Conservation (phyloP, 2,329 filamentous ascomycete genomes). For the Ustilaginoidea virens region DNA sequence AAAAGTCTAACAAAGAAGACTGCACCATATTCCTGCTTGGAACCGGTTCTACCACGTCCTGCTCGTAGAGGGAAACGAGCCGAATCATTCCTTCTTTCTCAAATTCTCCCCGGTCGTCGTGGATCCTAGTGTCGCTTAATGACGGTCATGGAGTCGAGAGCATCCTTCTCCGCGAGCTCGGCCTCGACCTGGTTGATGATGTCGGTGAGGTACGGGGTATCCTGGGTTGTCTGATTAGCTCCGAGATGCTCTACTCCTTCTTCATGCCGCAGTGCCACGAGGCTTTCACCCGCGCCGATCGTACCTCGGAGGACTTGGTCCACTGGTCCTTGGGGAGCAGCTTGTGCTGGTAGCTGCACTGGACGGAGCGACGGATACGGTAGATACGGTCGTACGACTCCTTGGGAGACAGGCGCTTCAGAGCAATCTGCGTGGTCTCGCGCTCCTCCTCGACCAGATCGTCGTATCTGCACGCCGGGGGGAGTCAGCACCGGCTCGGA, state of each 20-base stretch:
- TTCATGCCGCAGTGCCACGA: no score
- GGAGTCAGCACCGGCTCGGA: no score
- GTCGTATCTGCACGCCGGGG: slow-evolving; percentile 52
- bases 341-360: slow-evolving; percentile 51
- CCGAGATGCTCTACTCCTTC: background rate
- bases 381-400: slow-evolving; percentile 94
- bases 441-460: slow-evolving; percentile 90
- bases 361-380: slow-evolving; percentile 89
- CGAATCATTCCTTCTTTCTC: background rate
- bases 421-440: slow-evolving; percentile 69
- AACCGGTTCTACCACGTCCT: no score
- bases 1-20: background rate
- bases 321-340: slow-evolving; percentile 46
- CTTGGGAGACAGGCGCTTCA: slow-evolving; percentile 80
- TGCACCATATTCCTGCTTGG: no score
- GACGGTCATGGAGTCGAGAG: slow-evolving; percentile 33
- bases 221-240: slow-evolving; percentile 16
- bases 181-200: slow-evolving; percentile 36
- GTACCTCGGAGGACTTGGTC: slow-evolving; percentile 41
- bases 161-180: slow-evolving; percentile 34
- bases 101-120: background rate
- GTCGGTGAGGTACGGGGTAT: slow-evolving; percentile 37
- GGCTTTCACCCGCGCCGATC: no score
- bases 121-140: slow-evolving; percentile 31
- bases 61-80: no score